Base-by-base conservation (phyloP, 208 protist genomes). In the Endotrypanum monterogeii region DNA sequence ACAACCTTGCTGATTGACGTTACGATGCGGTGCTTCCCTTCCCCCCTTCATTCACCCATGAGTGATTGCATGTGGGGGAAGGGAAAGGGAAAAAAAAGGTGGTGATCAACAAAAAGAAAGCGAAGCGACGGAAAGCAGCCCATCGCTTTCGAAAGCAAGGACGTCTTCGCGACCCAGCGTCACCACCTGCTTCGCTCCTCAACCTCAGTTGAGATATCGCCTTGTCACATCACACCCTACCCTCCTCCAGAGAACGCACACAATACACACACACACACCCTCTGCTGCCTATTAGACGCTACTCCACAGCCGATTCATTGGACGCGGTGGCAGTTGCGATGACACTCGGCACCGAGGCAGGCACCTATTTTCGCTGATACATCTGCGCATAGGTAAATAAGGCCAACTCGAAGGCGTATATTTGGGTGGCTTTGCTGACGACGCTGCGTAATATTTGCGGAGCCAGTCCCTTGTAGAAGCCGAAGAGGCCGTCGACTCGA, bases 381-480 rank as follows among this genome's bases (percentile, higher is more conserved):
- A 83, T 79, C 71, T 88, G 75, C 16, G 76, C 76, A 79, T 93
- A 97, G 39, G 83, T 85, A 76, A 88, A 95, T 82, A 97, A 87
- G 12, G 62, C 78, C n/a, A 97, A 74, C 83, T 97, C 93, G 74
- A 94, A 97, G 0, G 93, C 73, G 61, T 97, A 97, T 28, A 97
- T 94, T 78, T 97, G 93, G 18, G 89, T 92, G 20, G 90, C 87
- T 61, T 97, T 97, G 72, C 91, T 96, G 23, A 94, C 76, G 25
- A 95, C 79, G 54, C 89, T 95, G 46, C 93, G 90, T 65, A 97
- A 74, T 37, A 97, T 74, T 73, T 95, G 90, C 30, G 93, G 93
- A 1, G 89, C 79, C 55, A 97, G 81, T 6, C 93, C 93, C 82
- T 95, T 97, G 87, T 97, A 97, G 69, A 97, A 97, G 8, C 93